Base-by-base conservation (phyloP, 192 early-diverging fungal genomes). In the Linnemannia exigua region DNA sequence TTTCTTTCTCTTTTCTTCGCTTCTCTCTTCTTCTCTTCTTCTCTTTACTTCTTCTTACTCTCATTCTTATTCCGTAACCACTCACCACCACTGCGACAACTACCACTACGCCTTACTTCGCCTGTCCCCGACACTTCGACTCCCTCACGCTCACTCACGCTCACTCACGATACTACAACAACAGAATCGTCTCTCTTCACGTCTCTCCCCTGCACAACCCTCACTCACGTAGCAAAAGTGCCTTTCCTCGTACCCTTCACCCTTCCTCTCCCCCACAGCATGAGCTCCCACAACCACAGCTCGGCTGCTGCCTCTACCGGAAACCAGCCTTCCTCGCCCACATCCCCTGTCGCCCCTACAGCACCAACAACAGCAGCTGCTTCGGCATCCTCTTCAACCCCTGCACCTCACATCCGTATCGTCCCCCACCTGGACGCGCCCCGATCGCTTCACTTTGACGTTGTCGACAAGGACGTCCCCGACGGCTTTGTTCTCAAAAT, bases 401-500 rank as follows among this genome's bases (percentile, higher is more conserved):
- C 80, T 25, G 70, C 72, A 14, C 89, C 90, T 4, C 87, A 89
- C 76, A 89, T 93, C 79, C 92, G 92, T 35, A 89, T 93, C 75
- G 90, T 93, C 5, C 92, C 92, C 37, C 91, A 93, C 76, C 78
- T 93, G 44, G 90, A 91, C 50, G 82, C 89, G 2, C 76, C 88
- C 41, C 80, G 88, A 22, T 90, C 91, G 7, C 87, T 91, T 41
- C 88, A 89, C 44, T 93, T 93, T 84, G 88, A 88, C n/a, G 87
- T 90, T 15, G 91, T 91, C 28, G 92, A 90, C 76, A 87, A 89
- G 76, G 92, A 93, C 20, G 90, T 96, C 6, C 80, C 89, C 14
- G 91, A 93, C 66, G 89, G 89, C 73, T 90, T 90, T 38, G 75
- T 91, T 5, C 85, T 95, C 66, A 94, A 95, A 72, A 93, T 96